Base-by-base conservation (phyloP, 2,329 filamentous ascomycete genomes). In the Onygenales sp. region DNA sequence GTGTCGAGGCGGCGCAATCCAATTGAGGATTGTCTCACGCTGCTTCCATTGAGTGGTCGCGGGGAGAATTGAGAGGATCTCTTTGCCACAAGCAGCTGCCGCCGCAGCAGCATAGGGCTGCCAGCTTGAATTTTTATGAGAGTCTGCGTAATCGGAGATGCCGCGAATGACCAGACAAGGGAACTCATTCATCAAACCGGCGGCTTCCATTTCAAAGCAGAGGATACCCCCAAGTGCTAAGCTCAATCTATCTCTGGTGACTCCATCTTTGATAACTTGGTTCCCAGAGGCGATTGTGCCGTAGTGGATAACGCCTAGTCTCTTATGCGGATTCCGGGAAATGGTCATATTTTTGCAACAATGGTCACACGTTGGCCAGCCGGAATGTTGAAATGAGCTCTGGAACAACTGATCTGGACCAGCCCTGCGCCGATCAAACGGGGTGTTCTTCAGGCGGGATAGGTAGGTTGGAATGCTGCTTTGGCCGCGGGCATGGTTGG, bases 71-170 rank as follows among this genome's bases (percentile, higher is more conserved):
- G 21, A 27, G 21, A 27, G 21, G 5, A 27, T 27, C 21, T 27
- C 21, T 5, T 27, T 27, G 21, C 21, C 21, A 27, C 21, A 27
- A 27, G 21, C 21, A 27, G 66, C 68, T 7, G 61, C 69, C 3
- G 55, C 62, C 2, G 54, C 62, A 2, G 63, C 67, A 0, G 71
- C 69, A 54, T 69, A 72, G 0, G 33, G 36, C 27, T 72, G 67
- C 71, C 69, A 73, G 2, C 39, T 35, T 7, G 72, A 64, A 21
- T 64, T 65, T 56, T 72, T 72, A 48, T 72, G 69, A 0, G 62
- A 66, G 52, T 74, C 72, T 2, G 68, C 62, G 44, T 73, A 74
- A 46, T 73, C 68, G 17, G 65, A 74, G 0, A 75, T 70, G 0
- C 69, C 71, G 7, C 72, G 71, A 41, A 75, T 66, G 0, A 71